Conservation (phyloP, 2,329 filamentous ascomycete species). For the Microdochium nivale region DNA sequence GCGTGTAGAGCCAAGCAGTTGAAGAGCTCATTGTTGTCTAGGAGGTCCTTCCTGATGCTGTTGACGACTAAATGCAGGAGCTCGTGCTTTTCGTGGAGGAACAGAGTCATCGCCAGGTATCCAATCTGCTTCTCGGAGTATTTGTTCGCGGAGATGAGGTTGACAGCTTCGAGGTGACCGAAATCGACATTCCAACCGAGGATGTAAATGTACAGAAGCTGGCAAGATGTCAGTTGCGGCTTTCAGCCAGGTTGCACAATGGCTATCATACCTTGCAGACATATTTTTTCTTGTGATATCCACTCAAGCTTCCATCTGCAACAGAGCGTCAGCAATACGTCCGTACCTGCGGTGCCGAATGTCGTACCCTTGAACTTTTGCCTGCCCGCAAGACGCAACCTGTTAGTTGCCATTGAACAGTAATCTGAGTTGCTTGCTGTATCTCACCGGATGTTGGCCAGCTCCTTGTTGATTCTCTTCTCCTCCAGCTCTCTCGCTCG, state of each 20-base stretch:
- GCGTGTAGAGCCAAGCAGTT: constrained; percentile 95
- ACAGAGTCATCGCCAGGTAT: constrained; percentile 93
- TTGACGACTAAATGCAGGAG: constrained; percentile 94
- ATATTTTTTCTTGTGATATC: constrained; percentile 99
- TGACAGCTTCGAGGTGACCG: constrained; percentile 95
- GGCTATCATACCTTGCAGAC: constrained; percentile 71
- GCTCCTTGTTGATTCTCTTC: constrained; percentile 98
- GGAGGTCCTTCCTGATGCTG: constrained; percentile 91
- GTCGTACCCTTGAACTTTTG: constrained; percentile 84
- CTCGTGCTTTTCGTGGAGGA: constrained; percentile 95
- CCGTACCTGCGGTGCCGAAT: not conserved
- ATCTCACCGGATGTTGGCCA: constrained; percentile 82
- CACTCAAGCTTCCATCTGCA: constrained; percentile 75
- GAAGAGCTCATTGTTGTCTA: constrained; percentile 93
- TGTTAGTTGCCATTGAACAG: constrained; percentile 3
- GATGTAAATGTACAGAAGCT: constrained; percentile 96
- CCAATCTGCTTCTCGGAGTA: constrained; percentile 99
- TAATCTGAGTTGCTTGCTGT: constrained; percentile 6
- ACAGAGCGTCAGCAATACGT: constrained; percentile 13
- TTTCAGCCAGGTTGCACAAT: constrained; percentile 4
- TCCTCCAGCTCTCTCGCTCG: constrained; percentile 92
- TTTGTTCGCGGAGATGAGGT: constrained; percentile 91
- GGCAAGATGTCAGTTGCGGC: constrained; percentile 13
- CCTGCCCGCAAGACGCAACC: constrained; percentile 26
- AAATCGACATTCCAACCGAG: constrained; percentile 99